Base-by-base conservation (phyloP, 331 rosid genomes). In the Stylosanthes scabra region DNA sequence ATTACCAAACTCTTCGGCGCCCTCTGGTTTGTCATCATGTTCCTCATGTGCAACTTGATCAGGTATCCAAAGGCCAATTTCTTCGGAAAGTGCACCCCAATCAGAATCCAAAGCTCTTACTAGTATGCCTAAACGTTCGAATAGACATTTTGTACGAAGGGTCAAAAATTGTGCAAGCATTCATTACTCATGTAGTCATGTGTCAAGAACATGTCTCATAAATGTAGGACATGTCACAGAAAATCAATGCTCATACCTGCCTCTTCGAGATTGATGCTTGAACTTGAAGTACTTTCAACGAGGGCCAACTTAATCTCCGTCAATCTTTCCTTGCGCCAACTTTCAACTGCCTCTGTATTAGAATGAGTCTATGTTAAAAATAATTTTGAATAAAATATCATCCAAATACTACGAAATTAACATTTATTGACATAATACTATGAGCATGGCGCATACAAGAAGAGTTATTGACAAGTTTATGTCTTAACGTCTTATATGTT, bases 41-140 rank as follows among this genome's bases (percentile, higher is more conserved):
- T 87, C 96, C 27, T 50, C 79, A 68, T 88, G 81, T 31, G 12
- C 27, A 68, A 90, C 72, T 79, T 88, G 90, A 82, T 76, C 55
- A 45, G 97, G 97, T 64, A 95, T 78, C 97, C 97, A 95, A 54
- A 95, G 93, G 81, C 99, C 99, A 72, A 95, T 80, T 52, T 86
- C 96, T 88, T 95, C 97, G 13, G 85, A 87, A 13, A 91, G 66
- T 63, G n/a, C 72, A 8, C 74, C 80, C 96, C 96, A 91, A 83
- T 83, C 81, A 61, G 87, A 88, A 79, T 90, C 96, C 87, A 95
- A 82, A 75, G 93, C 96, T 83, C 84, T 88, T 51, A 68, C 83
- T 11, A 95, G 86, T 81, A 88, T 80, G 64, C 83, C 99, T 95
- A 69, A 59, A 73, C 76, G 59, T 59, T 59, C 70, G 60, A 65